Evolutionary conservation across 164 flowering plant species (phyloP), one percentile per base, ranked within the genome.

Genomic region (Sextonia rubra): DNA sequence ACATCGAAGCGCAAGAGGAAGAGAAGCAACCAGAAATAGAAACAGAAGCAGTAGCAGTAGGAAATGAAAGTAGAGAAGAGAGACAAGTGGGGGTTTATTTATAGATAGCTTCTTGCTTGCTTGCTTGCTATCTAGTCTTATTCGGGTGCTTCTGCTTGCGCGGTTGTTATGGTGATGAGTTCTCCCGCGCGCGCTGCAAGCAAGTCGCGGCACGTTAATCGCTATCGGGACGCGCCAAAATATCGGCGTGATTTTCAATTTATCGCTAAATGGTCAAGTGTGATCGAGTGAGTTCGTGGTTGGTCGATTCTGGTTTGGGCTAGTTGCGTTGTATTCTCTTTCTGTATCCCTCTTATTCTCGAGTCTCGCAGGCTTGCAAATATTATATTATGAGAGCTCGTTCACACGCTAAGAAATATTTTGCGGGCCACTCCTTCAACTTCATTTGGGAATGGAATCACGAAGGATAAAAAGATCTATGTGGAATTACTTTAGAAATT

Each of bases 201-300:
- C 81, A 80, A 83, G 87, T 83, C 87, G 84, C 78, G 24, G 76
- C 73, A 48, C 37, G 73, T 69, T 70, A 47, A 58, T 49, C 66
- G 66, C 69, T 47, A 72, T 52, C 70, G 70, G 60, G 24, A 49
- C 15, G 3, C 37, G 12, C 30, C 30, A 52, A 48, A 47, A 48
- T 69, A 69, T 32, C 61, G 60, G 61, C 20, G 22, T 44, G n/a
- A 14, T 69, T 48, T 69, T 27, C 61, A 69, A 25, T 49, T 69
- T 69, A 25, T 60, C 71, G 70, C 70, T 17, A 24, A 23, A 58
- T 58, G 44, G 6, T 7, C 44, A 37, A 37, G 44, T 37, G 1
- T 37, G 1, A 37, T 8, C 44, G 44, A 37, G 44, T 37, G 44
- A 32, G 44, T 0, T 32, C 9, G 9, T 6, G 9, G 1, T 32